Conservation (phyloP, 148 eudicot genomes). For the Euryodendron excelsum region DNA sequence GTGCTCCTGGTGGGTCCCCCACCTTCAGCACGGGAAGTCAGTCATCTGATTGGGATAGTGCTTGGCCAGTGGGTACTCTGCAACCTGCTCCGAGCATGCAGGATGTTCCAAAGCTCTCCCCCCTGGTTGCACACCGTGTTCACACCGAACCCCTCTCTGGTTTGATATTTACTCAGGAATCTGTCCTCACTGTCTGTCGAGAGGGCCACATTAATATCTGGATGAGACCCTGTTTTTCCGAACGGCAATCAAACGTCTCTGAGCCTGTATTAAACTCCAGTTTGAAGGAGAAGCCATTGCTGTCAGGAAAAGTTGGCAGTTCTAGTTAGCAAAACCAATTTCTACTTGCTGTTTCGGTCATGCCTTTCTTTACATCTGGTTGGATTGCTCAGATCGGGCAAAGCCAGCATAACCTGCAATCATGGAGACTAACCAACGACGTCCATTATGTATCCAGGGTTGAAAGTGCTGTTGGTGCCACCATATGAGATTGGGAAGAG, state of each 20-base stretch:
- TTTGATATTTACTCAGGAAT: constrained; percentile 64
- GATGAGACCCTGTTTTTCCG: constrained; percentile 59
- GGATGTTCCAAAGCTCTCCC: constrained; percentile 84
- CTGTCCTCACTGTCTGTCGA: constrained; percentile 65
- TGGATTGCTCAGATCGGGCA: background rate
- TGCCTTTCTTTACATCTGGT: background rate
- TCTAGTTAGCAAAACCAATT: constrained; percentile 24
- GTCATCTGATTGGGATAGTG: constrained; percentile 77
- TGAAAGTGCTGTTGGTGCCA: too few relatives aligned
- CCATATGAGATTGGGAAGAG: background rate
- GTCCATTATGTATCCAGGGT: background rate
- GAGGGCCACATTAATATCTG: constrained; percentile 87
- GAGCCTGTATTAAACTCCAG: constrained; percentile 35
- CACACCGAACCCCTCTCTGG: constrained; percentile 83
- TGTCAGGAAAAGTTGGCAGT: constrained; percentile 30
- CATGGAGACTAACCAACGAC: background rate
- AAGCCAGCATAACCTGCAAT: too few relatives aligned
- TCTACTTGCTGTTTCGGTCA: background rate
- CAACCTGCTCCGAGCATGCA: constrained; percentile 80
- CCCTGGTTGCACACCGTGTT: constrained; percentile 64
- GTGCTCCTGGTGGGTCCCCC: constrained; percentile 80
- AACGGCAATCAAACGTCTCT: constrained; percentile 47
- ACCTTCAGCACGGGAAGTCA: constrained; percentile 71
- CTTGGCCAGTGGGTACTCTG: constrained; percentile 48
- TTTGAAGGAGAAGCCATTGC: constrained; percentile 42